Percentiles rank a stretch among this genome's conserved stretches.
phyloP scores from a whole-genome alignment of 2,329 filamentous ascomycete species.

The Fonsecaea pugnacius region DNA sequence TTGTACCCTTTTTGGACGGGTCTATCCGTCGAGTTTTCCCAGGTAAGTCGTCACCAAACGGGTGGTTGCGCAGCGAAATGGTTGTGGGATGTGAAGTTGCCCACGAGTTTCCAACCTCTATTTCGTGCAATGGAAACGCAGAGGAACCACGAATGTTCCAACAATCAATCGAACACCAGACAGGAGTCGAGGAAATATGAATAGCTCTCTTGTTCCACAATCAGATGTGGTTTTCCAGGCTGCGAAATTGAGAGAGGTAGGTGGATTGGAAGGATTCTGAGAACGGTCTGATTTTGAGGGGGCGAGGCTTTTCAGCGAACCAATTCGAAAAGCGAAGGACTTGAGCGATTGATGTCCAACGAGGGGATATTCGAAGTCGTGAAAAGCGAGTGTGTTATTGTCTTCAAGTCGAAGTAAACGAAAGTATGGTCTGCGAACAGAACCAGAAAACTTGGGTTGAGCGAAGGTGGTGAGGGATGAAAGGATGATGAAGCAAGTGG shows the following conservation, averaged over 20 bases:
- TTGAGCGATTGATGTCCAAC: slow-evolving; percentile 38
- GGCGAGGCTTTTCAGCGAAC: slow-evolving; percentile 31
- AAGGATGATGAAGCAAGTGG: slow-evolving; percentile 24
- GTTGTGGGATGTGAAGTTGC: slow-evolving; percentile 1
- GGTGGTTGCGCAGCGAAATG: slow-evolving; percentile 18
- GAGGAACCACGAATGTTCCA: neutral
- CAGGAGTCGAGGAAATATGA: neutral
- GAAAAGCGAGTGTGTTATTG: slow-evolving; percentile 36
- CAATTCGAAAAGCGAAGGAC: slow-evolving; percentile 33
- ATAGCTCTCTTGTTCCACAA: slow-evolving; percentile 5
- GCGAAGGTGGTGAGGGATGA: slow-evolving; percentile 31
- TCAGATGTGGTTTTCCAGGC: slow-evolving; percentile 9
- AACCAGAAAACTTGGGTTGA: slow-evolving; percentile 34
- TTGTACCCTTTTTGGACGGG: slow-evolving; percentile 2
- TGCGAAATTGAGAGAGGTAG: slow-evolving; percentile 7
- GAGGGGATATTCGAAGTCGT: slow-evolving; percentile 32
- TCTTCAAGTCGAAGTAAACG: slow-evolving; percentile 30
- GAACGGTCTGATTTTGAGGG: neutral
- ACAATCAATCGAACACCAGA: neutral
- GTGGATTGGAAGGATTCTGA: slow-evolving; percentile 9
- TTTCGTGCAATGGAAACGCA: neutral
- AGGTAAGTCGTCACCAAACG: slow-evolving; percentile 11
- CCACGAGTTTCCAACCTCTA: neutral
- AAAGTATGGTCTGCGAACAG: slow-evolving; percentile 40
- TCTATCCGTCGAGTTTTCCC: slow-evolving; percentile 11